These are phyloP conservation scores for Tylopilus intermedius DNA, from an alignment of 768 basidiomycete species.

Conservation along the genomic window DNA sequence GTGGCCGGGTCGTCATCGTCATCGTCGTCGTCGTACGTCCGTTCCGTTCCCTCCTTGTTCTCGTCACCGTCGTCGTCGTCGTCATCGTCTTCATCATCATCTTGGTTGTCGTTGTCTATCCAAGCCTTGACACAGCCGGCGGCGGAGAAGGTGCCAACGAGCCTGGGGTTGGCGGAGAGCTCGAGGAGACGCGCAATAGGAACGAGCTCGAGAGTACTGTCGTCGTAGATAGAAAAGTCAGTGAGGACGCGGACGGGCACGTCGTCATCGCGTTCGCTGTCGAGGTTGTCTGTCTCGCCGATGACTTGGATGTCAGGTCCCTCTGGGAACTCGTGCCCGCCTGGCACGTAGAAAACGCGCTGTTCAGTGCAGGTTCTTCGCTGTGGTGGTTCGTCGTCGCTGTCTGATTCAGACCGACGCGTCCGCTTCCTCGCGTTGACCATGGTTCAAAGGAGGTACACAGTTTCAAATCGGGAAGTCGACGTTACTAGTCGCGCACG, in stretches of 20 bases:
- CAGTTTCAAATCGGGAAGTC: background rate
- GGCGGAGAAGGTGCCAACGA: constrained; percentile 29
- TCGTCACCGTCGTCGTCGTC: constrained; percentile 15
- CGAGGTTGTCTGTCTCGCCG: constrained; percentile 36
- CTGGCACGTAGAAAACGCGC: constrained; percentile 11
- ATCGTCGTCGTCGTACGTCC: constrained; percentile 1
- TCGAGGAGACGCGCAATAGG: constrained; percentile 37
- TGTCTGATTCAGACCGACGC: constrained; percentile 20
- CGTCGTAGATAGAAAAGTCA: constrained; percentile 51
- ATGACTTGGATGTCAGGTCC: constrained; percentile 38
- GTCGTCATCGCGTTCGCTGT: constrained; percentile 28
- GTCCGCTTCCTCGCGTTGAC: constrained; percentile 21
- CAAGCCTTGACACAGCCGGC: constrained; percentile 37
- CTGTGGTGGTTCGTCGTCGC: constrained; percentile 16
- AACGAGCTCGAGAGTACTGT: constrained; percentile 34
- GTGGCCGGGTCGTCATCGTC: background rate
- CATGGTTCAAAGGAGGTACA: constrained; percentile 13
- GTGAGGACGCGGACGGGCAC: constrained; percentile 55
- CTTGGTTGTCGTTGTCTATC: constrained; percentile 30
- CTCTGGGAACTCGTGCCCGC: constrained; percentile 36
- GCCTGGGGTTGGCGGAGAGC: constrained; percentile 17
- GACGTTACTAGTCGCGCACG: constrained; percentile 1
- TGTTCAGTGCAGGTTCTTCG: constrained; percentile 5
- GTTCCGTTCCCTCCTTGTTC: constrained; percentile 21
- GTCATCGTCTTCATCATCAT: constrained; percentile 21